These are phyloP conservation scores for Diaporthe capsici DNA, from an alignment of 2,329 filamentous ascomycete genomes.

Conservation along the genomic window DNA sequence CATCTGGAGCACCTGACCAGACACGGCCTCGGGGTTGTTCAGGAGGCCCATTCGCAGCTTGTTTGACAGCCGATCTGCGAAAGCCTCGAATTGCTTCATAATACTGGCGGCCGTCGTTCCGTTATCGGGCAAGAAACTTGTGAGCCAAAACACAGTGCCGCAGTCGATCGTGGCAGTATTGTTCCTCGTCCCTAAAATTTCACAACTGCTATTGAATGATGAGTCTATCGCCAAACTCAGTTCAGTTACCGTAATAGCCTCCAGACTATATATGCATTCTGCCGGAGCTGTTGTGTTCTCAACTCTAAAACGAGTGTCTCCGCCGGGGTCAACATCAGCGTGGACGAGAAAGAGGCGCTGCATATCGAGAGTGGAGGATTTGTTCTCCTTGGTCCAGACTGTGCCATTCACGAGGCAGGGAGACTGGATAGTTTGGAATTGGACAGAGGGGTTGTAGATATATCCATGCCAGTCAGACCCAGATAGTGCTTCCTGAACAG, in stretches of 20 bases:
- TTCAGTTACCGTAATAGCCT: too few species aligned
- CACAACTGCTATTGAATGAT: too few species aligned
- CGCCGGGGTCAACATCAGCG: not conserved
- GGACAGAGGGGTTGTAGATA: not conserved
- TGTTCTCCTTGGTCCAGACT: not conserved
- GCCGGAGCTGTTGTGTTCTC: not conserved
- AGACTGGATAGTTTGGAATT: not conserved
- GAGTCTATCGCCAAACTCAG: too few species aligned
- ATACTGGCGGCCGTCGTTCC: not conserved
- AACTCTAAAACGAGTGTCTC: not conserved
- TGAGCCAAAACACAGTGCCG: not conserved
- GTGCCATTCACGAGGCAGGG: not conserved
- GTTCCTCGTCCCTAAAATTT: too few species aligned
- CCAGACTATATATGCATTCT: not conserved
- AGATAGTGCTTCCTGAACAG: not conserved
- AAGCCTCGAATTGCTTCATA: not conserved
- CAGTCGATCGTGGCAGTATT: not conserved
- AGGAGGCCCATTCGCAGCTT: not conserved
- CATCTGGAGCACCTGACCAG: not conserved
- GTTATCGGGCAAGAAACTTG: not conserved
- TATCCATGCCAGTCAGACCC: too few species aligned
- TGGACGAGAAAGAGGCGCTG: not conserved
- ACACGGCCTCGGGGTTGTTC: not conserved
- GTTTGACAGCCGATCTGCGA: not conserved
- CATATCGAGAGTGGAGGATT: not conserved